Base-by-base conservation (phyloP, 2,329 filamentous ascomycete genomes). In the Aureobasidium mangrovei region DNA sequence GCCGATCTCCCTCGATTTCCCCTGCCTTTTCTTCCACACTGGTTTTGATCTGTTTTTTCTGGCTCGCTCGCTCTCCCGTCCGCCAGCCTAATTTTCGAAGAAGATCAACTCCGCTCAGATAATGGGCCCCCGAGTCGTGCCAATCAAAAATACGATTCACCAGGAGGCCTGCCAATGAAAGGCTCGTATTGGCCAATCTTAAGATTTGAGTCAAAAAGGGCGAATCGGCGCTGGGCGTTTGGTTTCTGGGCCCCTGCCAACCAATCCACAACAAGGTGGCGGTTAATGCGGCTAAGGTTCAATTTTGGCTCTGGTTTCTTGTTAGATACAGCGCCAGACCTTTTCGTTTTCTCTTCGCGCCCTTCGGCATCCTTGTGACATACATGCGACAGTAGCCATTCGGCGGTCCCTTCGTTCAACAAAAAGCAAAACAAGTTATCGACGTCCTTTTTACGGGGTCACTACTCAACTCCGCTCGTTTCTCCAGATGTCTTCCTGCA, bases 401-500 rank as follows among this genome's bases (percentile, higher is more conserved):
- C 27, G 26, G 24, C 49, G 31, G 12, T 48, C 44, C 53, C 28
- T 24, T 48, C 53, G 29, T 48, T 54, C 41, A 54, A 38, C 51
- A 54, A 54, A 45, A 54, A 54, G 29, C 43, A 53, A 53, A 53
- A 41, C 36, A 47, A 41, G 27, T 28, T 26, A 54, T 36, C 24
- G 27, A 32, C 12, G 26, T 12, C 44, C n/a, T 29, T 47, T 42
- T n/a, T 26, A n/a, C 8, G 41, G 18, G 26, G 41, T 29, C 7
- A 7, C 7, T 35, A 26, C 26, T 27, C 41, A 18, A 27, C 53
- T 54, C 53, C 53, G 48, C 53, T 54, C 53, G 44, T 54, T 54
- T 43, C 53, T 54, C 53, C 53, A 54, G 42, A 54, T 54, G 53
- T 54, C 43, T 54, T 47, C 53, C 53, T 54, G 53, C 53, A 54